Evolutionary conservation across 768 basidiomycete genomes (phyloP).

Genomic region (Suillus placidus): DNA sequence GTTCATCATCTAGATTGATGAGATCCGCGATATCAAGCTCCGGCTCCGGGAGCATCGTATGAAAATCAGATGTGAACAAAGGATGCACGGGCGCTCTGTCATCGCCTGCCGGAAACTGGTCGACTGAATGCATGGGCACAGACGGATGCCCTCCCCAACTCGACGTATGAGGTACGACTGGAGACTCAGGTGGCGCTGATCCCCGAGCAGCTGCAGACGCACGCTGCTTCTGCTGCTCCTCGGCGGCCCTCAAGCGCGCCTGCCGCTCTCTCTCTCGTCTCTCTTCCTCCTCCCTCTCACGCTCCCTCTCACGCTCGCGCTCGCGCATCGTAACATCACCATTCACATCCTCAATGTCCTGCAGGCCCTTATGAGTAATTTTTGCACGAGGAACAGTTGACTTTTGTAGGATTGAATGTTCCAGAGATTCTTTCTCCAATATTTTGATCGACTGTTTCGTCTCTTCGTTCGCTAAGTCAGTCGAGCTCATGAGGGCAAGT

Average conservation of each 20-base stretch:
- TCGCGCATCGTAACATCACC: slow-evolving; percentile 46
- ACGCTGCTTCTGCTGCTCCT: slow-evolving; percentile 47
- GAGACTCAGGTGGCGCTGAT: slow-evolving; percentile 77
- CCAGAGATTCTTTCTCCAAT: slow-evolving; percentile 80
- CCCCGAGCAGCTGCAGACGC: slow-evolving; percentile 48
- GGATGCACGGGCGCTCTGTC: slow-evolving; percentile 36
- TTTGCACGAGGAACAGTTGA: slow-evolving; percentile 68
- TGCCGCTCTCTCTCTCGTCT: slow-evolving; percentile 69
- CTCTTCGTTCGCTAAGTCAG: slow-evolving; percentile 88
- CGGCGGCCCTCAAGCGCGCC: slow-evolving; percentile 58
- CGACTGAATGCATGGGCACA: slow-evolving; percentile 42
- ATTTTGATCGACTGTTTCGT: slow-evolving; percentile 79
- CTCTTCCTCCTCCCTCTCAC: slow-evolving; percentile 68
- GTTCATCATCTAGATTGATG: slow-evolving; percentile 77
- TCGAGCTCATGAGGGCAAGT: slow-evolving; percentile 83
- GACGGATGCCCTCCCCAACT: slow-evolving; percentile 69
- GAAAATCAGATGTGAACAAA: slow-evolving; percentile 45
- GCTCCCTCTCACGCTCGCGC: slow-evolving; percentile 56
- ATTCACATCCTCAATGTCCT: slow-evolving; percentile 83
- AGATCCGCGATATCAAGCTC: slow-evolving; percentile 76
- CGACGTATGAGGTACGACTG: slow-evolving; percentile 47
- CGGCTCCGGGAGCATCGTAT: slow-evolving; percentile 45
- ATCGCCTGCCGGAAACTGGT: slow-evolving; percentile 28
- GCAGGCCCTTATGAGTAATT: slow-evolving; percentile 90
- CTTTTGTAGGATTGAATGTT: slow-evolving; percentile 82